Base-by-base conservation (phyloP, 805 yeast species). In the Spencermartinsiella europaea region DNA sequence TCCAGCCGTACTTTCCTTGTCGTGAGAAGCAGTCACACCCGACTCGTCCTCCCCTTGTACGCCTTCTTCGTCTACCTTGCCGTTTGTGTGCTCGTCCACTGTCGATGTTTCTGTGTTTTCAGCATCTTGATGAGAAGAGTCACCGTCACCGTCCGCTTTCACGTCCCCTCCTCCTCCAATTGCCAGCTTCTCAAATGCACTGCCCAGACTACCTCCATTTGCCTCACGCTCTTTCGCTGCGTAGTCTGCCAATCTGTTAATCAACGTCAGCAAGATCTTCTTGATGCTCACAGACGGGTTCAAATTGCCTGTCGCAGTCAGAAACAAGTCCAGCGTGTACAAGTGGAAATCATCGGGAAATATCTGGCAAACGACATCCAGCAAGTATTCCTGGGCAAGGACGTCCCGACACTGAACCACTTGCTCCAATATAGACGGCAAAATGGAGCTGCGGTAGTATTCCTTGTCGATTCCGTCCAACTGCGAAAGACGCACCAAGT, bases 341-440 rank as follows among this genome's bases (percentile, higher is more conserved):
- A 89, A 67, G 59, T 93, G 98, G 63, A 84, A 91, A 52, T 85
- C 87, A 59, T 87, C 96, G 0, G 98, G 97, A 69, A 93, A 93
- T 1, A 90, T 95, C 62, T 91, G 97, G 46, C 90, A 83, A 44
- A 93, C 74, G 10, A 93, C 96, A 60, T 93, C 99, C 42, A 90
- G 72, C 47, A 93, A 68, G 61, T 93, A 93, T 60, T 84, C 90
- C 67, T 93, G 99, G 3, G 98, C 97, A 49, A 93, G 74, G 22
- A 80, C 81, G 62, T 93, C 99, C 49, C 85, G 77, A 62, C 98
- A 93, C 62, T 90, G 96, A 10, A 90, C 80, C 33, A 91, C 83
- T 64, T 93, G 99, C 57, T 90, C 96, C 31, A 91, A 72, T 12
- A 91, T 72, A 0, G 80, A 75, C 1, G 97, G 97, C 49, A 93